Percentiles rank a stretch among this genome's conserved stretches.
Conservation (phyloP, 2,329 filamentous ascomycete species). For the Alternaria hordeiaustralica region DNA sequence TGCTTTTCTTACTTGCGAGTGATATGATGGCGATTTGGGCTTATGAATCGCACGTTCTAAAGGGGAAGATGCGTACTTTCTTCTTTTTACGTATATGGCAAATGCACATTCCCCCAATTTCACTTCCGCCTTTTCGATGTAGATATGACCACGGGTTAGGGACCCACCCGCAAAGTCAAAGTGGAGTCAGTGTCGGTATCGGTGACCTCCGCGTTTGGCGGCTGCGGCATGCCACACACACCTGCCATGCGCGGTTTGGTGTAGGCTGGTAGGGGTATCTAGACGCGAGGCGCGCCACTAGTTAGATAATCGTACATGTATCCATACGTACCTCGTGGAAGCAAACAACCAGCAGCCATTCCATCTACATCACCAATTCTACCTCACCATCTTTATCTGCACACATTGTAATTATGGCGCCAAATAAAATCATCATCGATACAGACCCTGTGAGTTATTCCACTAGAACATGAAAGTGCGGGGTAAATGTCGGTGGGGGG, state of each 20-base stretch:
- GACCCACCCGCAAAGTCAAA: slow-evolving; percentile 1
- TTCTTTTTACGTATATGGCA: not conserved
- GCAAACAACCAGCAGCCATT: not conserved
- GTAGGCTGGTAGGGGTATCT: not conserved
- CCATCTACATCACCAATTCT: slow-evolving; percentile 23
- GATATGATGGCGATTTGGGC: slow-evolving; percentile 28
- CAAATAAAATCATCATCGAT: slow-evolving; percentile 83
- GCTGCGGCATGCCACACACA: slow-evolving; percentile 6
- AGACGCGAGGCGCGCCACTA: slow-evolving; percentile 11
- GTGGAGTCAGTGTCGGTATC: slow-evolving; percentile 14
- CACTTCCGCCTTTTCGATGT: not conserved
- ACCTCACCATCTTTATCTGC: not conserved
- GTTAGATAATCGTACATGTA: slow-evolving; percentile 30
- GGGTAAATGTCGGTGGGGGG: slow-evolving; percentile 3
- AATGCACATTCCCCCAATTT: slow-evolving; percentile 2
- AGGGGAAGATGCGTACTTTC: not conserved
- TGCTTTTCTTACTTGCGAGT: not conserved
- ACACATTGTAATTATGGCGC: slow-evolving; percentile 38
- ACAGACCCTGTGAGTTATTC: slow-evolving; percentile 77
- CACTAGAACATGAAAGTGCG: slow-evolving; percentile 12
- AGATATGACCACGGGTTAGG: not conserved
- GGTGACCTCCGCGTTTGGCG: slow-evolving; percentile 19
- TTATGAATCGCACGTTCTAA: slow-evolving; percentile 14
- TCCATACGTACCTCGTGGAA: not conserved
- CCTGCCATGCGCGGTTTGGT: slow-evolving; percentile 25